These are phyloP conservation scores for Escovopsis sp. DNA, from an alignment of 2,329 filamentous ascomycete genomes.

Conservation along the genomic window DNA sequence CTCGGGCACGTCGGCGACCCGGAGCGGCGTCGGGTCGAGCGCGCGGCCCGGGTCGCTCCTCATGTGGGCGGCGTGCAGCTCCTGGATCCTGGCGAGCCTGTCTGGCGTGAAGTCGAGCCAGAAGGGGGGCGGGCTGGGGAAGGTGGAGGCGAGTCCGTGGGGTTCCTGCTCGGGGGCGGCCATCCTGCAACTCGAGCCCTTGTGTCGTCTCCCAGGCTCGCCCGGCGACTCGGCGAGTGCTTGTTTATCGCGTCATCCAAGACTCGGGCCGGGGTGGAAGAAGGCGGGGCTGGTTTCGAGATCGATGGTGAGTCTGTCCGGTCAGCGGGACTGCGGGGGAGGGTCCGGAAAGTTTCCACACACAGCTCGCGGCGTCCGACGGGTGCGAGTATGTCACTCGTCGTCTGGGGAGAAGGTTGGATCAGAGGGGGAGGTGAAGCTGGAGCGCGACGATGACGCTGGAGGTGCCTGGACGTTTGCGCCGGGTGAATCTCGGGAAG, in stretches of 20 bases:
- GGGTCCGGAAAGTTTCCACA: too few relatives aligned
- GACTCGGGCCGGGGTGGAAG: too few relatives aligned
- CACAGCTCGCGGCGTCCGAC: too few relatives aligned
- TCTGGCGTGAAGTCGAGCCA: constrained; percentile 75
- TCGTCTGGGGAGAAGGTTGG: constrained; percentile 4
- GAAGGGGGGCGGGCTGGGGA: constrained; percentile 78
- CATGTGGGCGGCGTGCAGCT: constrained; percentile 25
- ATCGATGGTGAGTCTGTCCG: too few relatives aligned
- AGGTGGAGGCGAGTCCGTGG: constrained; percentile 45
- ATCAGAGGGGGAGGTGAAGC: not conserved
- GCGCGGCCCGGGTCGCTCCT: constrained; percentile 7
- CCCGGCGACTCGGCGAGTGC: too few relatives aligned
- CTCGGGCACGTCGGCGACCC: constrained; percentile 40
- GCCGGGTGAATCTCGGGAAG: constrained; percentile 8
- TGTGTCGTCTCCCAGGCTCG: too few relatives aligned
- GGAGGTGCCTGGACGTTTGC: constrained; percentile 3
- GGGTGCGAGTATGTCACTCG: too few relatives aligned
- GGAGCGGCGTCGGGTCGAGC: constrained; percentile 12
- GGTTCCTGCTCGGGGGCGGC: constrained; percentile 33
- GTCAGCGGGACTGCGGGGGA: too few relatives aligned
- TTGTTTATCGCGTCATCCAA: too few relatives aligned
- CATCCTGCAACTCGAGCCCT: too few relatives aligned
- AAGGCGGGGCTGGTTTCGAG: too few relatives aligned
- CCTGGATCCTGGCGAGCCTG: constrained; percentile 44
- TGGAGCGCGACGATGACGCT: not conserved